These are phyloP conservation scores for Fusarium anguioides DNA, from an alignment of 2,329 filamentous ascomycete species.

Conservation along the genomic window DNA sequence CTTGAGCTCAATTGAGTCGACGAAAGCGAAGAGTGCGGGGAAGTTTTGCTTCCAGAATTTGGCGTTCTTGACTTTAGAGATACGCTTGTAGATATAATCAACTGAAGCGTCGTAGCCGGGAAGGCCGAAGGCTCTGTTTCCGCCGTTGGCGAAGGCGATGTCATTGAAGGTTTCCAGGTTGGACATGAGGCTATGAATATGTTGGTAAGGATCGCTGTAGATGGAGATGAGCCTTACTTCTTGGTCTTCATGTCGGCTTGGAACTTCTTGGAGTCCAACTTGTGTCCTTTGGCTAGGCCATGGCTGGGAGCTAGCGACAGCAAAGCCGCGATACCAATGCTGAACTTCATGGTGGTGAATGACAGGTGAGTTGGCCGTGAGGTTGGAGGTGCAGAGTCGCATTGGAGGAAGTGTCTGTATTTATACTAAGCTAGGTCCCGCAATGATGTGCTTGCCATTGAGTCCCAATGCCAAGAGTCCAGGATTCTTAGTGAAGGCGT, in stretches of 20 bases:
- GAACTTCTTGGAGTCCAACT: conserved; percentile 30
- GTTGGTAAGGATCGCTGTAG: no score
- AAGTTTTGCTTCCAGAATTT: conserved; percentile 61
- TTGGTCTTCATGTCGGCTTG: conserved; percentile 33
- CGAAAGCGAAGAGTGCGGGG: conserved; percentile 58
- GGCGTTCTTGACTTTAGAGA: conserved; percentile 53
- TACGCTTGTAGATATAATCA: conserved; percentile 60
- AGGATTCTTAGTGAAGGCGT: neutral
- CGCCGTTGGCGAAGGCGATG: conserved; percentile 53
- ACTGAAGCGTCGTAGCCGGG: conserved; percentile 62
- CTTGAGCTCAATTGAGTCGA: conserved; percentile 54
- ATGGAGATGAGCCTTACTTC: neutral
- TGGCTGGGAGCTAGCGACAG: conserved; percentile 17
- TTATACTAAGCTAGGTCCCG: conserved; percentile 1
- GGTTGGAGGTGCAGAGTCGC: no score
- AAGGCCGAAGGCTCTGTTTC: conserved; percentile 64
- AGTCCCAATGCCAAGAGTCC: neutral
- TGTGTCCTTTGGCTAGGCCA: conserved; percentile 14
- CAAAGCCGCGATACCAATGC: conserved; percentile 9
- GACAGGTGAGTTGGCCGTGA: neutral
- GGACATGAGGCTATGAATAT: conserved; percentile 32
- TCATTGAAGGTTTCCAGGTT: conserved; percentile 35
- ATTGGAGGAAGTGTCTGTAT: neutral
- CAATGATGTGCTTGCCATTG: neutral
- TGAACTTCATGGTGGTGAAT: conserved; percentile 11